Base-by-base conservation (phyloP, 352 stramenopile genomes). In the Phytophthora constricta region DNA sequence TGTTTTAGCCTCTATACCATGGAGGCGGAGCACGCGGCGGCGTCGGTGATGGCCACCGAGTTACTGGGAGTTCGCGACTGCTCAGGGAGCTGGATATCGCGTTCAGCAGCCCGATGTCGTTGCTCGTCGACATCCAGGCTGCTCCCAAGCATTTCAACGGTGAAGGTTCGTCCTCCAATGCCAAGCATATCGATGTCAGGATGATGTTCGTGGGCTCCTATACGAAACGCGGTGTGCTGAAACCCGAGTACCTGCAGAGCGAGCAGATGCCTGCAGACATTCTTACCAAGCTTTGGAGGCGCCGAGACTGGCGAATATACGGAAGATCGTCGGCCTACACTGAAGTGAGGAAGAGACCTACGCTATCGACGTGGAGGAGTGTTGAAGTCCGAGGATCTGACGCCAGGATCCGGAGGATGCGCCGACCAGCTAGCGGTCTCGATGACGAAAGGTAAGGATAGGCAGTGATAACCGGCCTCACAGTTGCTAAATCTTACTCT, bases 141-240 rank as follows among this genome's bases (percentile, higher is more conserved):
- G 58, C 47, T 4, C 20, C 51, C 8, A 39, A 51, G n/a, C 58
- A 66, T 1, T 22, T 58, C 14, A 31, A 66, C 13, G 45, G 25
- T 5, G 62, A 70, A 34, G 13, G 26, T 1, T 8, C 62, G 3
- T 49, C 31, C 7, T 25, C 31, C 1, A 60, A 59, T 25, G 39
- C 34, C 8, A 70, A 70, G 31, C 62, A 69, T 28, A 54, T 69
- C 17, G 62, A 70, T 25, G 16, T 70, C 1, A 17, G 47, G 17
- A 39, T 65, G 31, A 70, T 65, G 28, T 65, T 70, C 33, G 42
- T 70, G 8, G 23, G 46, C 0, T 31, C 37, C 1, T 37, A 49
- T n/a, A 10, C 25, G 4, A 11, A 9, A 2, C 14, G 50, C 10
- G 43, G 25, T 19, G 33, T 10, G 54, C 19, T 61, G 19, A 50